These are phyloP conservation scores for Pestalotiopsis sp. DNA, from an alignment of 2,329 filamentous ascomycete genomes.

Conservation along the genomic window DNA sequence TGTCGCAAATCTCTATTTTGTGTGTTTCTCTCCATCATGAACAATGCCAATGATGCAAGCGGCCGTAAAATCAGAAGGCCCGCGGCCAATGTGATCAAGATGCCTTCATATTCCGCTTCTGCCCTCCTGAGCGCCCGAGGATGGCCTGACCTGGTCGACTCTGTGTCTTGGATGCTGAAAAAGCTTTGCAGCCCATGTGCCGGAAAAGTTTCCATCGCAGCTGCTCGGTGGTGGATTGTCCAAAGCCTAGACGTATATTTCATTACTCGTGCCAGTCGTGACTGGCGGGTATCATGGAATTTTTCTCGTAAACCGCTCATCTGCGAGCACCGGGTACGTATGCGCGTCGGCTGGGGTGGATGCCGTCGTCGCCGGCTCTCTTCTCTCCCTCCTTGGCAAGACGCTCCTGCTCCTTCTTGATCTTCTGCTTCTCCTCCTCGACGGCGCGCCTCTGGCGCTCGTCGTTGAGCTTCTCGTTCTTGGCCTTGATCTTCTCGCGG, in stretches of 20 bases:
- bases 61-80: not conserved
- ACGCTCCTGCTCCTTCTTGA: slow-evolving; percentile 35
- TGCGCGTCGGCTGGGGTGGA: slow-evolving; percentile 56
- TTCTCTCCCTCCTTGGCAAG: slow-evolving; percentile 27
- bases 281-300: not conserved
- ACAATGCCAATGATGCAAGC: not conserved
- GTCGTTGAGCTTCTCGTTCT: slow-evolving; percentile 85
- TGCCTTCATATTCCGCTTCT: not conserved
- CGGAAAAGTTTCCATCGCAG: not conserved
- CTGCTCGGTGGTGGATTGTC: not conserved
- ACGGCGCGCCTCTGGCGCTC: slow-evolving; percentile 53
- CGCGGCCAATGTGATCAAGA: not conserved
- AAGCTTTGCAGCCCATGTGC: no score
- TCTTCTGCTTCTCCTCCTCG: slow-evolving; percentile 43
- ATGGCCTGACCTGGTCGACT: no score
- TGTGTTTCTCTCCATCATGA: not conserved
- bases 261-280: not conserved
- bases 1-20: not conserved
- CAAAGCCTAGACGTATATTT: not conserved
- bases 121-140: not conserved
- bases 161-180: no score
- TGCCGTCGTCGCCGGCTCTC: slow-evolving; percentile 35
- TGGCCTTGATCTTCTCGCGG: slow-evolving; percentile 76
- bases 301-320: not conserved
- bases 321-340: slow-evolving; percentile 21